Evolutionary conservation across 495 filamentous ascomycete genomes (phyloP), one percentile per base, ranked within the genome.

Genomic region (Cercophora newfieldiana): DNA sequence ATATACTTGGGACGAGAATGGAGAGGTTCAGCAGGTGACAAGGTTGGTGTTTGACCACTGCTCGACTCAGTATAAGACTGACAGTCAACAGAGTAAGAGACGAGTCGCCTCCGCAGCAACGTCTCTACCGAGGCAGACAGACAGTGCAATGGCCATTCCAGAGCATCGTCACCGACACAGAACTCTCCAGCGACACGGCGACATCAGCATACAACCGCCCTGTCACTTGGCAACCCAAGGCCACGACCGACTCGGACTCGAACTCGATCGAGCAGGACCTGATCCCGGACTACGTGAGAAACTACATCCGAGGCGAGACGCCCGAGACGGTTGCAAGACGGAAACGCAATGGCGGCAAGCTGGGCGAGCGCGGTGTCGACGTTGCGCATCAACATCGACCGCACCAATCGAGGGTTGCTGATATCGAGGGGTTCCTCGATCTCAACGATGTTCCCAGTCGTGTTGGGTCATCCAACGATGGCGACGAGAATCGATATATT

Each of bases 261-360:
- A 62, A 72, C 48, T 73, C 74, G 44, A 68, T 80, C 31, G 71
- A 77, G 50, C 71, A 70, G 54, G 74, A 75, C 65, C 63, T 82
- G 18, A 73, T 82, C 14, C 81, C 80, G 6, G 80, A 82, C 60
- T 83, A 82, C 58, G 77, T 82, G 25, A 71, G 78, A 63, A 82
- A 78, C 61, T 83, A 78, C 65, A 73, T 83, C 44, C 61, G 75
- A 44, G 76, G 79, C 37, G 79, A 81, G 67, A 79, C 79, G 18
- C 77, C 79, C 3, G 79, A 80, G 61, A 79, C 75, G 50, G 67
- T 78, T 5, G 78, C 80, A 14, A 69, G 72, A 65, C 75, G 76
- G 59, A 78, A 78, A 67, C 61, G 48, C 14, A 75, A 81, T 37
- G 72, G 66, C 33, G 75, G 67, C n/a, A 71, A 74, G 63, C 72